phyloP scores from a whole-genome alignment of 441 rosid genomes.

The Populus hybrid region DNA sequence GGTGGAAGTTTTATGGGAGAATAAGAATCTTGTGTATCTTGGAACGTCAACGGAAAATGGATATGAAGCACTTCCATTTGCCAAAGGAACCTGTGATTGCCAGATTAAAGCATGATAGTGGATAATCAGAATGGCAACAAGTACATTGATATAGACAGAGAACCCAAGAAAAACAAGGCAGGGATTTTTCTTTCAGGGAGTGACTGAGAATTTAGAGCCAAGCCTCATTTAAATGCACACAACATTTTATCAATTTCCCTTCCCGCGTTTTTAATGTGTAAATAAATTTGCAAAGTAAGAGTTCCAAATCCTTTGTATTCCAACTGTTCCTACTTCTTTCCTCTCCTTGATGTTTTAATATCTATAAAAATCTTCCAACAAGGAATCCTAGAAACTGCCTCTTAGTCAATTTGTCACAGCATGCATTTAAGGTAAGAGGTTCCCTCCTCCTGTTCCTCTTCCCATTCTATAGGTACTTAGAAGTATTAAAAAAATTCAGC shows the following conservation, averaged over 20 bases:
- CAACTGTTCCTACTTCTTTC: background rate
- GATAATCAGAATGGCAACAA: constrained; percentile 1
- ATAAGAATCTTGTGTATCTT: constrained; percentile 88
- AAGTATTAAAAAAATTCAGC: background rate
- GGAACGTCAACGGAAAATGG: constrained; percentile 97
- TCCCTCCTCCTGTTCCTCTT: background rate
- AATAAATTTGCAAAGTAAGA: background rate
- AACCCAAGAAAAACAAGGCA: background rate
- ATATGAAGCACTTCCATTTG: constrained; percentile 95
- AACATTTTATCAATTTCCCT: background rate
- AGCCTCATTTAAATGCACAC: background rate
- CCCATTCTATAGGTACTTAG: background rate
- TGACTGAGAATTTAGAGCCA: background rate
- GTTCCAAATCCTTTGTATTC: background rate
- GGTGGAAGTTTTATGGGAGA: constrained; percentile 73
- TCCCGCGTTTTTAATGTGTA: background rate
- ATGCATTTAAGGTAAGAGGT: background rate
- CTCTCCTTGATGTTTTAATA: background rate
- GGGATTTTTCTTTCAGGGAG: background rate
- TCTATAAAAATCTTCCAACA: background rate
- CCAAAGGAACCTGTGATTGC: constrained; percentile 86
- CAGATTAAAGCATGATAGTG: constrained; percentile 18
- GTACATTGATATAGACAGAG: background rate
- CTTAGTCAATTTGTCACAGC: background rate
- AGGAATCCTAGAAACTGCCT: background rate